Base-by-base conservation (phyloP, 1,284 basidiomycete genomes). In the Rhizoctonia solani region DNA sequence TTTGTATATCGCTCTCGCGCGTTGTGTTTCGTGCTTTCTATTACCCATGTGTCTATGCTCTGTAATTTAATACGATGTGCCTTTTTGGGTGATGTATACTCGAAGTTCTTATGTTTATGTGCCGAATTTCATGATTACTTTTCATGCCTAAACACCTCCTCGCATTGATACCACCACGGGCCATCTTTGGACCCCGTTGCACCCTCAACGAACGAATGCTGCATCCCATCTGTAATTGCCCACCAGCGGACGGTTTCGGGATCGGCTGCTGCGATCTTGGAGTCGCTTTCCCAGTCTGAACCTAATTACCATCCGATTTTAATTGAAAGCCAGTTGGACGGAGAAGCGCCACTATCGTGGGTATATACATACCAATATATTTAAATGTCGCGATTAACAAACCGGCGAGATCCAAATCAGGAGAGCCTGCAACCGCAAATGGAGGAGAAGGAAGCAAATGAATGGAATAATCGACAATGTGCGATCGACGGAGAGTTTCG, bases 401-500 rank as follows among this genome's bases (percentile, higher is more conserved):
- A 49, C 72, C 71, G n/a, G 68, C 71, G 11, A 72, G 39, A 29
- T 65, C 65, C 23, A 49, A 44, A 30, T 46, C 21, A 23, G 68
- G 41, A 37, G 30, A 9, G 55, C 50, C 23, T 47, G 54, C 5
- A 52, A 49, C 9, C 49, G 67, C 39, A 56, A 71, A 54, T 72
- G 83, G 77, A 66, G 88, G 76, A 16, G 84, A 81, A 55, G 84
- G 79, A 76, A 85, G 83, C 73, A 88, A 82, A 73, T 89, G 80
- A 73, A 92, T 92, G 32, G 88, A 89, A 74, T 92, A 92, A 76
- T 92, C 89, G 44, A 80, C 79, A 67, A 92, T 83, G 74, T 91
- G 83, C 54, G 87, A 83, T n/a, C 82, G 80, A 66, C 82, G 80
- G 27, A 92, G 80, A 3, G 88, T 82, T 13, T 81, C 84, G 32